A percentile compares a stretch with the other conserved stretches of the same genome.
phyloP scores from a whole-genome alignment of 2,329 filamentous ascomycete species.

The Alternaria tenuissima region DNA sequence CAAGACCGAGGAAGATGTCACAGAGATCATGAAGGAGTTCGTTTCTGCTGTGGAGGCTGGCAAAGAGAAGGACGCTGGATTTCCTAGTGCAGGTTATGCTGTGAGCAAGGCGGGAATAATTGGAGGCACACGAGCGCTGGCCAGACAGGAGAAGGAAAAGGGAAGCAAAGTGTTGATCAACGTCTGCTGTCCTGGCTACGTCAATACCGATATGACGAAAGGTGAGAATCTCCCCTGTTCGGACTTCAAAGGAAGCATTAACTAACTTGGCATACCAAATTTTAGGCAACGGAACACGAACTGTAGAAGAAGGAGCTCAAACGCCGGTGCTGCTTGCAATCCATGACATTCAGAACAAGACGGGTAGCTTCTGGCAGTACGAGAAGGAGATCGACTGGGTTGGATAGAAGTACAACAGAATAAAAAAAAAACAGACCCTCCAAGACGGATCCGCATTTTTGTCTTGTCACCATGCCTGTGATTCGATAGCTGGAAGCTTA shows the following conservation, averaged over 20 bases:
- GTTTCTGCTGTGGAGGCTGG: conserved; percentile 56
- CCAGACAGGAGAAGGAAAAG: conserved; percentile 43
- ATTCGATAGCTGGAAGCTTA: background rate
- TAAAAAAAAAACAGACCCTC: background rate
- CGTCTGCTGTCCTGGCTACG: conserved; percentile 56
- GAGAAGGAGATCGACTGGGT: conserved; percentile 49
- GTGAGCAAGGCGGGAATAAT: conserved; percentile 58
- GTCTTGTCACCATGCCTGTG: background rate
- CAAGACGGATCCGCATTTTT: accelerated
- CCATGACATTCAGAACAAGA: conserved; percentile 47
- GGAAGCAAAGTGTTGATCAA: conserved; percentile 51
- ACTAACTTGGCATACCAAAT: background rate
- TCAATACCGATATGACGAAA: conserved; percentile 59
- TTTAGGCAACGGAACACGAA: conserved; percentile 44
- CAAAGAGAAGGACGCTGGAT: conserved; percentile 58
- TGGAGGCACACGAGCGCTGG: conserved; percentile 53
- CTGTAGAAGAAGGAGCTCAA: conserved; percentile 55
- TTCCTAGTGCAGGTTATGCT: conserved; percentile 60
- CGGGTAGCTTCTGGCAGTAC: conserved; percentile 53
- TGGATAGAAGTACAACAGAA: conserved; percentile 41
- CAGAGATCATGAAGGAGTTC: conserved; percentile 60
- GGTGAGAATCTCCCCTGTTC: conserved; percentile 7
- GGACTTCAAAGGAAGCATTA: background rate
- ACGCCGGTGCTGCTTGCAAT: conserved; percentile 56
- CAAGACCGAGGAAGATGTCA: conserved; percentile 55